Percentiles rank a stretch among this genome's conserved stretches.
Evolutionary conservation across 169 alveolate genomes (phyloP).

Genomic region (Pseudocohnilembus persalinus): DNA sequence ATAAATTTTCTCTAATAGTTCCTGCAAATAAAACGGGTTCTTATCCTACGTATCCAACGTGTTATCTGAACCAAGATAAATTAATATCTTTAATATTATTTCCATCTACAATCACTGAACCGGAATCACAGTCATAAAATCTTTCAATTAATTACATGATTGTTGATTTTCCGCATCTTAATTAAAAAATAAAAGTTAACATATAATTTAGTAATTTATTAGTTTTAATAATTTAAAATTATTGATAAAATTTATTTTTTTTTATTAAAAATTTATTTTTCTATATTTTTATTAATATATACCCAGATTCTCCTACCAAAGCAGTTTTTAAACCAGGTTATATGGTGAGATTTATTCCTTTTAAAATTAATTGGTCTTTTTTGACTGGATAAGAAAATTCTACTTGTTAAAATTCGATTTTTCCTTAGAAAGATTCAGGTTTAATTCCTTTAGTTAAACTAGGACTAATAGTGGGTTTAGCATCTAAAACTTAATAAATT

Average conservation of each 20-base stretch:
- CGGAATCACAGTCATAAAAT: constrained; percentile 62
- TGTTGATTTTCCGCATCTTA: constrained; percentile 76
- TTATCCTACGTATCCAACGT: constrained; percentile 83
- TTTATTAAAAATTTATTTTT: too few species aligned
- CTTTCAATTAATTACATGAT: constrained; percentile 61
- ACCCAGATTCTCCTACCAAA: constrained; percentile 75
- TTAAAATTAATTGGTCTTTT: constrained; percentile 41
- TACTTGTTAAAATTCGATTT: constrained; percentile 37
- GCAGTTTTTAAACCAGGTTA: constrained; percentile 65
- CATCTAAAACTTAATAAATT: constrained; percentile 38
- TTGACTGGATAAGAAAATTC: constrained; percentile 59
- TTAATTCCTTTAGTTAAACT: constrained; percentile 16
- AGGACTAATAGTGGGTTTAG: constrained; percentile 13
- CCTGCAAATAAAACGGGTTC: constrained; percentile 84
- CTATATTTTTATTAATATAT: too few species aligned
- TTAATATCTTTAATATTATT: constrained; percentile 55
- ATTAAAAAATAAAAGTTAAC: too few species aligned
- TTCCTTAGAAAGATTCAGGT: constrained; percentile 22
- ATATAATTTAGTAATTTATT: too few species aligned
- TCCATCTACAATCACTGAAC: constrained; percentile 56
- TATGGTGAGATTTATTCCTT: constrained; percentile 34
- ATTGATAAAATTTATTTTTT: too few species aligned
- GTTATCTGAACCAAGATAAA: constrained; percentile 62
- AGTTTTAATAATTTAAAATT: too few species aligned
- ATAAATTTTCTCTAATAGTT: constrained; percentile 74